Conservation (phyloP, 2,329 filamentous ascomycete genomes). For the Thielaviopsis ethacetica region DNA sequence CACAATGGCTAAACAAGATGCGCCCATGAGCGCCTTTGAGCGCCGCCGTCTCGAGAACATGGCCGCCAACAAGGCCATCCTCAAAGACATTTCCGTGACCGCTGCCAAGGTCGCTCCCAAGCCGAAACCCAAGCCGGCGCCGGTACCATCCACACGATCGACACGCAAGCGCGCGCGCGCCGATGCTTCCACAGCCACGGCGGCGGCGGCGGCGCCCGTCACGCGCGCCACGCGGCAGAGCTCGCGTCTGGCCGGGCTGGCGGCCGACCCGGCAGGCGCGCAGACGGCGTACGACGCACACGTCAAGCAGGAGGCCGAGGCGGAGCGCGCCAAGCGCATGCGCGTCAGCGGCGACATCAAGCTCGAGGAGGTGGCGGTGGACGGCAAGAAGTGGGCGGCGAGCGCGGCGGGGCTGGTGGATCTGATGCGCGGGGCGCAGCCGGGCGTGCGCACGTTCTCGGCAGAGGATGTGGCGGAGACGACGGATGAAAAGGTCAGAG, state of each 20-base stretch:
- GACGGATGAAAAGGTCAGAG: conserved; percentile 57
- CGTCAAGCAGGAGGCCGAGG: conserved; percentile 21
- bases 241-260: conserved; percentile 39
- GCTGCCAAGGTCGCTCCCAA: conserved; percentile 42
- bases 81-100: conserved; percentile 60
- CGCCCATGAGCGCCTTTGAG: conserved; percentile 66
- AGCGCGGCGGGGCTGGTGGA: conserved; percentile 47
- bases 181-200: conserved; percentile 15
- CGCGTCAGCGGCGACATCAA: conserved; percentile 43
- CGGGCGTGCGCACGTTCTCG: conserved; percentile 70
- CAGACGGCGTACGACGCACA: conserved; percentile 31
- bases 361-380: conserved; percentile 62
- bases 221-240: conserved; percentile 40
- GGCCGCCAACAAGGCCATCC: conserved; percentile 62
- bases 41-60: conserved; percentile 73
- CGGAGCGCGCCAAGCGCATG: conserved; percentile 38
- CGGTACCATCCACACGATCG: conserved; percentile 14
- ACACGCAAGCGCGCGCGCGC: conserved; percentile 15
- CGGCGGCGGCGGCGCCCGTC: conserved; percentile 20
- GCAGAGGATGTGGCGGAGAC: conserved; percentile 72
- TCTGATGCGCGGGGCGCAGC: conserved; percentile 51
- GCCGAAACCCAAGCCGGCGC: conserved; percentile 23
- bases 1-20: conserved; percentile 30
- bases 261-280: conserved; percentile 28
- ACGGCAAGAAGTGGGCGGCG: conserved; percentile 59